A percentile compares a stretch with the other conserved stretches of the same genome.
Evolutionary conservation across 192 early-diverging fungal species (phyloP).

Genomic region (Backusella sp.): DNA sequence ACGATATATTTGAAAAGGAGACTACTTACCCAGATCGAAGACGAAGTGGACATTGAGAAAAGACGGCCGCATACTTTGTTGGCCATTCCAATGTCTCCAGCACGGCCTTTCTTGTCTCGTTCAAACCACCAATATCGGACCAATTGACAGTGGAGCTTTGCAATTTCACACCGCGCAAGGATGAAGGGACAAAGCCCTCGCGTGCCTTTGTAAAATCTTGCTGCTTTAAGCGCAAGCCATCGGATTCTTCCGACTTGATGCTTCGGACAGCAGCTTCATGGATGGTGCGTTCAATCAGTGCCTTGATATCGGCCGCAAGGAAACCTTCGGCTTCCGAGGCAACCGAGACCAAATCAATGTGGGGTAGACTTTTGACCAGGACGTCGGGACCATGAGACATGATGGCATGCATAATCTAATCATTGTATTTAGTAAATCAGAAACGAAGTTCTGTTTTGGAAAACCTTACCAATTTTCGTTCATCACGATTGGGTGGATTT

Average conservation of each 20-base stretch:
- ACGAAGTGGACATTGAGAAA: slow-evolving; percentile 83
- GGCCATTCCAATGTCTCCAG: slow-evolving; percentile 96
- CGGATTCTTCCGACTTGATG: slow-evolving; percentile 24
- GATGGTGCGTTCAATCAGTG: slow-evolving; percentile 75
- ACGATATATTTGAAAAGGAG: background rate
- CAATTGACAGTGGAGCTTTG: slow-evolving; percentile 75
- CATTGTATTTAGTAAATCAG: too few species aligned
- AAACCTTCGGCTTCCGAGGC: slow-evolving; percentile 88
- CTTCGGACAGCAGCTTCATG: slow-evolving; percentile 76
- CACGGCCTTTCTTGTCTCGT: slow-evolving; percentile 75
- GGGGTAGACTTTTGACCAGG: slow-evolving; percentile 43
- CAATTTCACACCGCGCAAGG: slow-evolving; percentile 76
- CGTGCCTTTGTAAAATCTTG: slow-evolving; percentile 75
- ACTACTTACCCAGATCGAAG: slow-evolving; percentile 72
- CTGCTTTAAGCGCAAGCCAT: slow-evolving; percentile 40
- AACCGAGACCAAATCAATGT: slow-evolving; percentile 70
- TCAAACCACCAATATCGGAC: slow-evolving; percentile 86
- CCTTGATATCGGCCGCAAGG: slow-evolving; percentile 75
- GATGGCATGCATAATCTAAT: slow-evolving; percentile 70
- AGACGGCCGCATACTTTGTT: slow-evolving; percentile 88
- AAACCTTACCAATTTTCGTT: slow-evolving; percentile 60
- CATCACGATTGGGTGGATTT: slow-evolving; percentile 58
- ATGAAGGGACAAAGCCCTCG: slow-evolving; percentile 76
- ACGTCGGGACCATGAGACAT: slow-evolving; percentile 53
- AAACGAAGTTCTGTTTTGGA: slow-evolving; percentile 2